Evolutionary conservation across 2,329 filamentous ascomycete genomes (phyloP).

Genomic region (Fusarium nelsonii): DNA sequence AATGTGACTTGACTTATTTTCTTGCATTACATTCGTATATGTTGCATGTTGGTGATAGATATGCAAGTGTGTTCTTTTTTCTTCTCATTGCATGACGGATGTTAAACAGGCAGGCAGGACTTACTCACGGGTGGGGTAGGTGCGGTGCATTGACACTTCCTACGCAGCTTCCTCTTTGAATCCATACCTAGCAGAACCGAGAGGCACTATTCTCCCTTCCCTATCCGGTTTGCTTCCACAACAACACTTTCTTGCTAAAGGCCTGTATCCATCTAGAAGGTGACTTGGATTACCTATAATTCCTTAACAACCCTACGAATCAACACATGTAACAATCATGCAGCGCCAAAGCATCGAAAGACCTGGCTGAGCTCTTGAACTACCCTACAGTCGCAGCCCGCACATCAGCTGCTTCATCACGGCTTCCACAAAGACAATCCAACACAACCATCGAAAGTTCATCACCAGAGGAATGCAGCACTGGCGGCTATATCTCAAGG

Average conservation of each 20-base stretch:
- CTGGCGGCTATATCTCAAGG: slow-evolving; percentile 9
- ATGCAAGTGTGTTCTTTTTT: background rate
- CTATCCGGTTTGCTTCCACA: background rate
- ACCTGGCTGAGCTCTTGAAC: background rate
- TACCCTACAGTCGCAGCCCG: background rate
- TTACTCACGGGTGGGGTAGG: background rate
- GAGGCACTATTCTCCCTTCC: background rate
- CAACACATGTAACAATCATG: background rate
- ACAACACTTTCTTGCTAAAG: background rate
- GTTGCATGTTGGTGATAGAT: slow-evolving; percentile 16
- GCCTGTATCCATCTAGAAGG: background rate
- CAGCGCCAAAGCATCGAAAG: background rate
- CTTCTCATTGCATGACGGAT: background rate
- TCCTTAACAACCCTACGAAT: background rate
- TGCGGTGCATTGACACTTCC: background rate
- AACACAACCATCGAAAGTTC: background rate
- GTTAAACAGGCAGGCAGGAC: background rate
- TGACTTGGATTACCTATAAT: background rate
- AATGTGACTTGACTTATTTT: background rate
- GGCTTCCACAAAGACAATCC: background rate
- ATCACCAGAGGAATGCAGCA: slow-evolving; percentile 7
- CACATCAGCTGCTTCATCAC: background rate
- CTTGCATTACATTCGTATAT: background rate
- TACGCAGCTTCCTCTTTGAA: slow-evolving; percentile 1
- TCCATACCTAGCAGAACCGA: background rate